Percentiles rank a stretch among this genome's conserved stretches.
Conservation (phyloP, 1,284 basidiomycete species). For the Heliocybe sulcata region DNA sequence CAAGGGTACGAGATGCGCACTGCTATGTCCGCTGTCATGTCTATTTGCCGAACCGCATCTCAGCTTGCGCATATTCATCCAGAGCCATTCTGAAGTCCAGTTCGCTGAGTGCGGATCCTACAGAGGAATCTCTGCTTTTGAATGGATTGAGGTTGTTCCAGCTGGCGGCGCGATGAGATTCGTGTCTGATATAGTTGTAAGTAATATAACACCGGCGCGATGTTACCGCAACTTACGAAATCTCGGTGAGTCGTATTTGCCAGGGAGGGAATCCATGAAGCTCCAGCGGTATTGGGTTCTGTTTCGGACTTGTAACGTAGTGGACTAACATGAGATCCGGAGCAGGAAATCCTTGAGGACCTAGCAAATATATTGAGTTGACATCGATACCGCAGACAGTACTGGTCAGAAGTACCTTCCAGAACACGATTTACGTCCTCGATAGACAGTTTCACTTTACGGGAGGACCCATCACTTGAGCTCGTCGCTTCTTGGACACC, state of each 20-base stretch:
- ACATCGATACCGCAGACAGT: constrained; percentile 2
- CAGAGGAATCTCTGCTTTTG: constrained; percentile 4
- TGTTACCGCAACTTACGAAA: constrained; percentile 44
- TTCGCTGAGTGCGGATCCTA: constrained; percentile 34
- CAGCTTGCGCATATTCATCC: constrained; percentile 60
- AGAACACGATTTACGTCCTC: constrained; percentile 40
- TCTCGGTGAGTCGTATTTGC: constrained; percentile 70
- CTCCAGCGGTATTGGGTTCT: constrained; percentile 42
- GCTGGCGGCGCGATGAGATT: not conserved
- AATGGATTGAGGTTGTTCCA: constrained; percentile 5
- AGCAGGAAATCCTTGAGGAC: constrained; percentile 41
- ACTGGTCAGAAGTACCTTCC: constrained; percentile 40
- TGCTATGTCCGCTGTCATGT: not conserved
- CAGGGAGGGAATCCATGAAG: constrained; percentile 72
- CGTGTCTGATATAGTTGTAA: constrained; percentile 6
- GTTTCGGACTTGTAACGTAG: constrained; percentile 31
- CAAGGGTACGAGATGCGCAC: too few species aligned
- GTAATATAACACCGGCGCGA: not conserved
- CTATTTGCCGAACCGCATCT: constrained; percentile 71
- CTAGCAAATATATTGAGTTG: constrained; percentile 23
- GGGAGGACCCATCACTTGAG: not conserved
- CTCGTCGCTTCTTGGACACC: not conserved
- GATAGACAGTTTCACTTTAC: constrained; percentile 28
- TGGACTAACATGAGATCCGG: constrained; percentile 75
- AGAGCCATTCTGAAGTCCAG: constrained; percentile 54